Evolutionary conservation across 352 stramenopile genomes (phyloP).

Genomic region (Thalassiosira mediterranea): DNA sequence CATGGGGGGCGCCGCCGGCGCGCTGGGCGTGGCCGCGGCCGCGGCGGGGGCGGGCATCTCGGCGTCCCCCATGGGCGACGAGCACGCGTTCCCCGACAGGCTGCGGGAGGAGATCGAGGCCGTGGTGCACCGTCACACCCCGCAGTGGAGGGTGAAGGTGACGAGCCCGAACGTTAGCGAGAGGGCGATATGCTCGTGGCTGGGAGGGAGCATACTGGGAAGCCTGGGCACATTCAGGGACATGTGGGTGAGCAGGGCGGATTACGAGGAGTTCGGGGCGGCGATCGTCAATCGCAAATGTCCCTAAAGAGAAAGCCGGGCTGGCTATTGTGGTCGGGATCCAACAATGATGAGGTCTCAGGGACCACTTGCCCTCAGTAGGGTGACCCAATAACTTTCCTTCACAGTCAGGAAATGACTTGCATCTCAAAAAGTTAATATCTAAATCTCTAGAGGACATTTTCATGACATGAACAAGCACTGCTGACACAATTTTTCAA

Average conservation of each 20-base stretch:
- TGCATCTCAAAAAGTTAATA: too few species aligned
- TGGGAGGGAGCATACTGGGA: slow-evolving; percentile 96
- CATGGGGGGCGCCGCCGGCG: background rate
- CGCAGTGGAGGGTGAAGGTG: slow-evolving; percentile 81
- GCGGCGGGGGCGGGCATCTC: background rate
- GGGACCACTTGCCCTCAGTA: too few species aligned
- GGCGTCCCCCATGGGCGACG: slow-evolving; percentile 17
- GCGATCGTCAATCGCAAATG: slow-evolving; percentile 97
- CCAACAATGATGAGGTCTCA: too few species aligned
- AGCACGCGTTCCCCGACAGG: slow-evolving; percentile 71
- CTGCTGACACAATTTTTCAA: too few species aligned
- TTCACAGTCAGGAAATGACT: too few species aligned
- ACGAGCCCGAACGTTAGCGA: slow-evolving; percentile 66
- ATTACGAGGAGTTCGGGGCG: slow-evolving; percentile 97
- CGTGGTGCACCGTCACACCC: slow-evolving; percentile 80
- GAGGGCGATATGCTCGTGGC: slow-evolving; percentile 86
- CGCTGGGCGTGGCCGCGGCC: background rate
- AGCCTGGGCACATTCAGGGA: slow-evolving; percentile 98
- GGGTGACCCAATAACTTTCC: too few species aligned
- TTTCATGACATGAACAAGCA: too few species aligned
- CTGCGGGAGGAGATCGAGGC: slow-evolving; percentile 75
- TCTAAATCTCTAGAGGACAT: too few species aligned
- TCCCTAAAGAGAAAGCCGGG: slow-evolving; percentile 60
- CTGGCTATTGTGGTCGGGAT: too few species aligned
- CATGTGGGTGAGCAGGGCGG: slow-evolving; percentile 98